These are phyloP conservation scores for Zygosaccharomyces pseudorouxii DNA, from an alignment of 805 yeast species.

Conservation along the genomic window DNA sequence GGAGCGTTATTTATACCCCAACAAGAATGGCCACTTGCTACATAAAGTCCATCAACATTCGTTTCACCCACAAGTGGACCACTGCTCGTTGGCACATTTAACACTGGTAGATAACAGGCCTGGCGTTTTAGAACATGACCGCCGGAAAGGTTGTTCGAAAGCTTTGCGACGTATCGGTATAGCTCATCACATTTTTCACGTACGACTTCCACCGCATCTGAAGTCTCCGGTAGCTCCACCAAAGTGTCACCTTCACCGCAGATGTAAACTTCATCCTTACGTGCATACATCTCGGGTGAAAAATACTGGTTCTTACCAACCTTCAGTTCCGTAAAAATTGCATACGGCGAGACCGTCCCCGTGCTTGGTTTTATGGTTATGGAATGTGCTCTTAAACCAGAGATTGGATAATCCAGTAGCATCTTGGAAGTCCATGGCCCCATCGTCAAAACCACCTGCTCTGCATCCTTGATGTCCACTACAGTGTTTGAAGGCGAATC, in stretches of 20 bases:
- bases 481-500: conserved; percentile 33
- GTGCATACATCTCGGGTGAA: conserved; percentile 91
- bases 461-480: conserved; percentile 50
- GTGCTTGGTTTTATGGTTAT: conserved; percentile 81
- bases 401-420: conserved; percentile 88
- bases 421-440: conserved; percentile 98
- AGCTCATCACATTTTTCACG: conserved; percentile 83
- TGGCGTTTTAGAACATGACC: conserved; percentile 80
- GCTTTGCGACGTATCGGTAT: conserved; percentile 71
- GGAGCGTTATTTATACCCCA: conserved; percentile 99
- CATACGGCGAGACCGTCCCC: conserved; percentile 81
- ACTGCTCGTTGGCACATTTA: conserved; percentile 85
- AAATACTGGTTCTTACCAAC: conserved; percentile 64
- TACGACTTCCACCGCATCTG: conserved; percentile 88
- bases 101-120: conserved; percentile 93
- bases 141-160: conserved; percentile 61
- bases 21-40: conserved; percentile 94
- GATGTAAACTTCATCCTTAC: conserved; percentile 92
- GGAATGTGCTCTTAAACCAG: conserved; percentile 92
- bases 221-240: conserved; percentile 87
- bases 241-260: conserved; percentile 96
- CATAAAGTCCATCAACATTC: conserved; percentile 66
- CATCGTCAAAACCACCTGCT: conserved; percentile 75
- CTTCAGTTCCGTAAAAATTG: conserved; percentile 86
- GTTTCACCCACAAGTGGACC: conserved; percentile 96